Base-by-base conservation (phyloP, 1,284 basidiomycete genomes). In the Thelephora terrestris region DNA sequence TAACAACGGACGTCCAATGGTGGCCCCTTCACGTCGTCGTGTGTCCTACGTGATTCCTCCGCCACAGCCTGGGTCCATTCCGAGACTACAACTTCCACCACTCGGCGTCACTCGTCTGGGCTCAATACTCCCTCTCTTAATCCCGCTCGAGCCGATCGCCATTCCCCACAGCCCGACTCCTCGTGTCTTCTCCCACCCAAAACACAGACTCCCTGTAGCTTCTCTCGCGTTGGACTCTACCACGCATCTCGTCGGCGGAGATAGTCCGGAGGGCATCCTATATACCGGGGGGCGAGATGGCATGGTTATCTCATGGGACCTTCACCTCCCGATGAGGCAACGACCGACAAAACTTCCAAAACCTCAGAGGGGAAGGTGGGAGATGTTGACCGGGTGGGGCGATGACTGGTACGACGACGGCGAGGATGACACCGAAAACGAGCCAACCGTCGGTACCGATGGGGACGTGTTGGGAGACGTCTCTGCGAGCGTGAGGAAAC, bases 221-320 rank as follows among this genome's bases (percentile, higher is more conserved):
- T 84, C 87, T 1, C 76, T 97, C 32, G 93, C 89, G 0, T 69
- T 97, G 35, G 94, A 97, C 66, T 75, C 79, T 0, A 83, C 86
- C 1, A 96, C 93, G 0, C 74, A 79, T 38, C 71, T 96, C 4
- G 62, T 74, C 16, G 83, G 81, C 6, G 70, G 69, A 16, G 50
- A 62, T 18, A 60, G 71, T 5, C 94, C 95, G 0, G 80, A 86
- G 54, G 95, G 96, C 1, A 95, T 99, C 45, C 70, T 99, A 7
- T 98, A 98, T 64, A 86, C 91, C 1, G 94, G 87, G 24, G 94
- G 92, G 9, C 73, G 93, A 46, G 95, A 99, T 68, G 95, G 96
- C 0, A 74, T 95, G 32, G 74, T 98, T 34, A 85, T 91, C 39
- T 79, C 85, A 2, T 98, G 94, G 92, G 92, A 99, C 61, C 72